These are phyloP conservation scores for Thelephora aurantiotincta DNA, from an alignment of 768 basidiomycete genomes.

Conservation along the genomic window DNA sequence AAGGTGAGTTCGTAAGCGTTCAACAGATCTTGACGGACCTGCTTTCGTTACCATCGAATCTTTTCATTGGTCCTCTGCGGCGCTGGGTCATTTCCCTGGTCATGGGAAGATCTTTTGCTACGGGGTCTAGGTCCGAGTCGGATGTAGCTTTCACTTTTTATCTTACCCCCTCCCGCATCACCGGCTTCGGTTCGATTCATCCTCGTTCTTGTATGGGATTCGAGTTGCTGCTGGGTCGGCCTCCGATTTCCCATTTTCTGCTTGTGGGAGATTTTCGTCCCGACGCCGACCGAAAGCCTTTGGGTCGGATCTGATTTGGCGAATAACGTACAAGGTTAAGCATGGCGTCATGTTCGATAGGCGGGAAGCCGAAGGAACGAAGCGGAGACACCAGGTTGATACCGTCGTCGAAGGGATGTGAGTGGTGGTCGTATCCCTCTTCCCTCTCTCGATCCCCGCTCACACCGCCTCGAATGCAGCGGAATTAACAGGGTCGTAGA, in stretches of 20 bases:
- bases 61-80: too few relatives aligned
- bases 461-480: conserved; percentile 23
- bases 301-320: background rate
- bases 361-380: conserved; percentile 90
- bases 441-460: background rate
- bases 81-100: too few relatives aligned
- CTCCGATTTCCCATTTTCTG: too few relatives aligned
- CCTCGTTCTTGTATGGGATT: too few relatives aligned
- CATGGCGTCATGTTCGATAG: conserved; percentile 89
- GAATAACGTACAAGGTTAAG: too few relatives aligned
- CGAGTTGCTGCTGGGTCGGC: too few relatives aligned
- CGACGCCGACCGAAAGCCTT: background rate
- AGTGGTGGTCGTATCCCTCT: conserved; percentile 11
- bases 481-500: conserved; percentile 89
- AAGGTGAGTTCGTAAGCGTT: conserved; percentile 34
- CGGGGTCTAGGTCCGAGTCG: too few relatives aligned
- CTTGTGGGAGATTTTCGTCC: background rate
- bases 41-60: background rate
- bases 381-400: conserved; percentile 87
- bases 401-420: conserved; percentile 92
- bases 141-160: too few relatives aligned
- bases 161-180: too few relatives aligned
- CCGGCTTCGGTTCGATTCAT: too few relatives aligned
- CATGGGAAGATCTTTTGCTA: too few relatives aligned
- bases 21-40: too few relatives aligned